Evolutionary conservation across 1,284 basidiomycete species (phyloP).

Genomic region (Cryptococcus depauperatus): DNA sequence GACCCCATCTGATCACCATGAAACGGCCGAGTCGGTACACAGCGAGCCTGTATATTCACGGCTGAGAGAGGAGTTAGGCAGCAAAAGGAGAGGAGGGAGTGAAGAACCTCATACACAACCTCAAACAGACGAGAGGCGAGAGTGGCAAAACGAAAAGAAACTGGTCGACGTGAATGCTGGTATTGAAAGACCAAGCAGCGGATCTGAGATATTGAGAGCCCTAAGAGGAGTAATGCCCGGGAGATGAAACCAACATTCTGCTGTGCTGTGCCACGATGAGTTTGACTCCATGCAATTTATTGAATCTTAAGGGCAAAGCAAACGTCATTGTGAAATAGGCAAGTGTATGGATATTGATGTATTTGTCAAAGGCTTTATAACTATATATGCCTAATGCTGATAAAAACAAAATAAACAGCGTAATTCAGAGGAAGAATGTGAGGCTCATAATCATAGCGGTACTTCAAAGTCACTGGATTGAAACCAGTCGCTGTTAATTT

Average conservation of each 20-base stretch:
- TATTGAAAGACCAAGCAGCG: constrained; percentile 11
- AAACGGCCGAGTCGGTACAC: constrained; percentile 7
- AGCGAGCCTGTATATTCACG: constrained; percentile 37
- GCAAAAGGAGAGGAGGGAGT: constrained; percentile 16
- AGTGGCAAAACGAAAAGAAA: constrained; percentile 3
- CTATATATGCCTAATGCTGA: too few species aligned
- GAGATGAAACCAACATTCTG: too few species aligned
- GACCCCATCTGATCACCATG: background rate
- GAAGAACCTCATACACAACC: constrained; percentile 16
- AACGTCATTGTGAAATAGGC: too few species aligned
- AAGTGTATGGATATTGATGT: too few species aligned
- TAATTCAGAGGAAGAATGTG: constrained; percentile 15
- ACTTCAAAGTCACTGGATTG: constrained; percentile 12
- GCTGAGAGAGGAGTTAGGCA: constrained; percentile 25
- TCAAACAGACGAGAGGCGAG: background rate
- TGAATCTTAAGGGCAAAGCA: too few species aligned
- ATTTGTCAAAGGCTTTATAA: too few species aligned
- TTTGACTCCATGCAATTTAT: too few species aligned
- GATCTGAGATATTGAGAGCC: constrained; percentile 18
- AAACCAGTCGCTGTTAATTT: constrained; percentile 11
- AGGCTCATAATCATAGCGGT: constrained; percentile 7
- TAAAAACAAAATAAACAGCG: too few species aligned
- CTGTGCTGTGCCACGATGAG: too few species aligned
- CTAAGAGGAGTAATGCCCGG: constrained; percentile 16
- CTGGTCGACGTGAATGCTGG: background rate